These are phyloP conservation scores for Peronospora farinosa DNA, from an alignment of 352 stramenopile species.

Conservation along the genomic window DNA sequence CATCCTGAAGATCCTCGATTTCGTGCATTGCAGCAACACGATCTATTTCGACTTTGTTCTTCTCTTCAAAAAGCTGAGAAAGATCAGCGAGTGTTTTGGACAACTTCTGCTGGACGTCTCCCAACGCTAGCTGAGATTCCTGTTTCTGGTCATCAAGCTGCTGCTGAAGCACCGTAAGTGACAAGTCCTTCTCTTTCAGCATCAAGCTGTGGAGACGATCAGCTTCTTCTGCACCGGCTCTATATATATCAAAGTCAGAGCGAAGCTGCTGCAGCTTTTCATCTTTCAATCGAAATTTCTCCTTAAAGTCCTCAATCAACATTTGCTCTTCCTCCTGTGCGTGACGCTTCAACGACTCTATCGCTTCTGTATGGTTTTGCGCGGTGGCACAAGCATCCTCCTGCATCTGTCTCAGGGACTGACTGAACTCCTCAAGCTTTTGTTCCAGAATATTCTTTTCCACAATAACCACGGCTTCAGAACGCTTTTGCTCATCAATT, in stretches of 20 bases:
- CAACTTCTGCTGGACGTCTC: slow-evolving; percentile 18
- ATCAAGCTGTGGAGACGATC: slow-evolving; percentile 11
- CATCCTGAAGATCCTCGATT: slow-evolving; percentile 13
- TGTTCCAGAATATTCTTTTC: slow-evolving; percentile 20
- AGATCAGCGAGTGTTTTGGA: slow-evolving; percentile 11
- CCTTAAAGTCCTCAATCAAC: slow-evolving; percentile 20
- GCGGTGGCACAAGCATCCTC: slow-evolving; percentile 11
- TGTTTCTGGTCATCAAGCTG: slow-evolving; percentile 42
- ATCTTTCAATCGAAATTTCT: slow-evolving; percentile 18
- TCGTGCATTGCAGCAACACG: slow-evolving; percentile 10
- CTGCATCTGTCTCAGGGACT: slow-evolving; percentile 14
- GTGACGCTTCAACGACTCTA: slow-evolving; percentile 13
- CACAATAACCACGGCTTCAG: slow-evolving; percentile 5
- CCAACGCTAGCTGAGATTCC: slow-evolving; percentile 11
- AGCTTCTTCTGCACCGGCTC: slow-evolving; percentile 16
- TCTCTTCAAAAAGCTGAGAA: slow-evolving; percentile 20
- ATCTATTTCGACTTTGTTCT: slow-evolving; percentile 15
- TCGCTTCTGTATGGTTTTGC: slow-evolving; percentile 18
- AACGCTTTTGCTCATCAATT: slow-evolving; percentile 18
- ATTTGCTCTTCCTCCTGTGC: slow-evolving; percentile 13
- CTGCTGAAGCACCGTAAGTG: slow-evolving; percentile 37
- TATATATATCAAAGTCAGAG: slow-evolving; percentile 14
- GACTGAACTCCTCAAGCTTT: slow-evolving; percentile 18
- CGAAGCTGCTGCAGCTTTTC: slow-evolving; percentile 18
- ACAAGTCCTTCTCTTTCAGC: slow-evolving; percentile 20